Evolutionary conservation across 2,329 filamentous ascomycete genomes (phyloP).

Genomic region (Magnaporthales sp.): DNA sequence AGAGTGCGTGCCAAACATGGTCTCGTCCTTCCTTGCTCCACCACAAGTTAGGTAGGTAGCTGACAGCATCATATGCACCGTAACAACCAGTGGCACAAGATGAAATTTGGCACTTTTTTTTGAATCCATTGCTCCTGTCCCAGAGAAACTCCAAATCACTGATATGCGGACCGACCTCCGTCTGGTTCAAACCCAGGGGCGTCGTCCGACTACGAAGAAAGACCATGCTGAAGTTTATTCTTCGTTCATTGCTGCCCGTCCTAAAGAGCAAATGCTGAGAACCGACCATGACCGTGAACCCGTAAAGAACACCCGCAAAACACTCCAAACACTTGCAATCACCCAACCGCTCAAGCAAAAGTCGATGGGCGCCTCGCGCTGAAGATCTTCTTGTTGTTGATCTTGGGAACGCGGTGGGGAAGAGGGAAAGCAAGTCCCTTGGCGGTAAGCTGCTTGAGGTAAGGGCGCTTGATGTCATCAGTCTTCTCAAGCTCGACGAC

Average conservation of each 20-base stretch:
- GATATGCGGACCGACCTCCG: not conserved
- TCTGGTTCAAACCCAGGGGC: not conserved
- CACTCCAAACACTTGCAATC: slow-evolving; percentile 36
- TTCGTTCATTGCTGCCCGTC: slow-evolving; percentile 31
- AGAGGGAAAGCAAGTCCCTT: slow-evolving; percentile 98
- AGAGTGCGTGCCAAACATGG: not conserved
- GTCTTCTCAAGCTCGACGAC: slow-evolving; percentile 95
- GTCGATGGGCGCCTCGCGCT: slow-evolving; percentile 87
- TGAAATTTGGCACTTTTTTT: slow-evolving; percentile 3
- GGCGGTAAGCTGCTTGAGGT: slow-evolving; percentile 96
- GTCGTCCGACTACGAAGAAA: not conserved
- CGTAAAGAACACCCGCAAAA: slow-evolving; percentile 53
- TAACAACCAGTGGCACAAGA: not conserved
- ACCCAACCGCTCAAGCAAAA: slow-evolving; percentile 73
- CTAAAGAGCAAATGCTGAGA: slow-evolving; percentile 47
- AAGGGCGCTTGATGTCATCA: slow-evolving; percentile 92
- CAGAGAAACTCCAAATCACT: slow-evolving; percentile 5
- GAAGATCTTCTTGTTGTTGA: slow-evolving; percentile 83
- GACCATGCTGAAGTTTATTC: slow-evolving; percentile 11
- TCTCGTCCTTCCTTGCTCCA: not conserved
- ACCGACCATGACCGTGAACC: slow-evolving; percentile 46
- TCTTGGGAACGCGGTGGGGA: slow-evolving; percentile 87
- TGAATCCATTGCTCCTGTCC: slow-evolving; percentile 8
- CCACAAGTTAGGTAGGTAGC: not conserved
- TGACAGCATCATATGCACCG: not conserved